Evolutionary conservation across 139 green algal species (phyloP), one percentile per base, ranked within the genome.

Genomic region (Monoraphidium neglectum): DNA sequence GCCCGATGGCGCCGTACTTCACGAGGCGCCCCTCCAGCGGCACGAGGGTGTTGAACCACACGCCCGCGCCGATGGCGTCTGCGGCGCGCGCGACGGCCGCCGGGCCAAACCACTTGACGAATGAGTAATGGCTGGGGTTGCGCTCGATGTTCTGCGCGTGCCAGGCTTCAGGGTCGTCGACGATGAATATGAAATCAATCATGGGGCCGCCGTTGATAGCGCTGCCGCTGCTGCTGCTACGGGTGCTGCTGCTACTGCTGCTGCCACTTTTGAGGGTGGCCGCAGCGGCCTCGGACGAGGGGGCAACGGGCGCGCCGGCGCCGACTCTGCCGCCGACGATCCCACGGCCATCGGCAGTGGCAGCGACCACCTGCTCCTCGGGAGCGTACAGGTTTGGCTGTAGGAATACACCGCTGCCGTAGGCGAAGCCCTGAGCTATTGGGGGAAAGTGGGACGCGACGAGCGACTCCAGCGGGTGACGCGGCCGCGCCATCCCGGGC

Each of bases 1-100:
- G 33, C 21, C 84, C 71, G 16, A 94, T 72, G 24, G 98, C 91
- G 3, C 93, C 93, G 79, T 98, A 98, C 86, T 98, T 98, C 56
- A 97, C 87, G 35, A 83, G 37, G 86, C 89, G 83, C 33, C 68
- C 65, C 37, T 78, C 62, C 72, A 90, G 77, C 16, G 69, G 83
- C 18, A 96, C 85, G 43, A 94, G 70, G 26, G 91, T 90, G 84
- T 97, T 97, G 88, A 95, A 97, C 77, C 96, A 89, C 33, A 94
- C 88, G 3, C 91, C 92, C 26, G 85, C 86, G 3, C 90, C 92
- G 3, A 95, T 23, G 32, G 51, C 21, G 57, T 24, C 18, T 8
- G n/a, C 46, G 32, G 53, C 12, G 26, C 4, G 1, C 35, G 77
- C 86, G 56, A 94, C 85, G 61, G 71, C 64, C 12, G 37, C 28